phyloP scores from a whole-genome alignment of 192 early-diverging fungal genomes.

The Backusella psychrophila region DNA sequence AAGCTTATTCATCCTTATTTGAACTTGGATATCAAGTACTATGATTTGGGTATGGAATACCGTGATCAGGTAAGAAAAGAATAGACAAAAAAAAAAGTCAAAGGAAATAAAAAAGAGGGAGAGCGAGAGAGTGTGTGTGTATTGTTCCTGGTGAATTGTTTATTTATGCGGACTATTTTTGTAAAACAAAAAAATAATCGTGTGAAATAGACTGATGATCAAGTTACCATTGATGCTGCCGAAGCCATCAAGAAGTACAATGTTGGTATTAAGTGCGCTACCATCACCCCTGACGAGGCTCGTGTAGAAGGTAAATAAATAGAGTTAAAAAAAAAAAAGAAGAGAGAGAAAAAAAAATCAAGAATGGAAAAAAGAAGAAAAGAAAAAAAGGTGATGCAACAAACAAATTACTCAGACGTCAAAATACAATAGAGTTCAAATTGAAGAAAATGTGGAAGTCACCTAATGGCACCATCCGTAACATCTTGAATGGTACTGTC shows the following conservation, averaged over 20 bases:
- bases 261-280: conserved; percentile 99
- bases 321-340: background rate
- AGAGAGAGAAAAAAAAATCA: background rate
- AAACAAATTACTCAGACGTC: background rate
- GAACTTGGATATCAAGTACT: conserved; percentile 96
- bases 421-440: conserved; percentile 66
- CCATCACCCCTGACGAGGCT: conserved; percentile 96
- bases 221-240: conserved; percentile 92
- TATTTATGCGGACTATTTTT: background rate
- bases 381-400: background rate
- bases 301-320: conserved; percentile 71
- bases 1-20: conserved; percentile 88
- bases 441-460: conserved; percentile 97
- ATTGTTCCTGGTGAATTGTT: background rate
- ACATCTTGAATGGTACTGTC: conserved; percentile 96
- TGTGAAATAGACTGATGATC: conserved; percentile 47
- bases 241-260: conserved; percentile 97
- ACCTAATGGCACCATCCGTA: conserved; percentile 96
- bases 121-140: background rate
- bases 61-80: conserved; percentile 74
- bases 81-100: conserved; percentile 14
- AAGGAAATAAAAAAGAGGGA: background rate
- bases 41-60: conserved; percentile 92
- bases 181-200: background rate
- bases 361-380: background rate